phyloP scores from a whole-genome alignment of 306 rosid genomes.

The Malus fusca region DNA sequence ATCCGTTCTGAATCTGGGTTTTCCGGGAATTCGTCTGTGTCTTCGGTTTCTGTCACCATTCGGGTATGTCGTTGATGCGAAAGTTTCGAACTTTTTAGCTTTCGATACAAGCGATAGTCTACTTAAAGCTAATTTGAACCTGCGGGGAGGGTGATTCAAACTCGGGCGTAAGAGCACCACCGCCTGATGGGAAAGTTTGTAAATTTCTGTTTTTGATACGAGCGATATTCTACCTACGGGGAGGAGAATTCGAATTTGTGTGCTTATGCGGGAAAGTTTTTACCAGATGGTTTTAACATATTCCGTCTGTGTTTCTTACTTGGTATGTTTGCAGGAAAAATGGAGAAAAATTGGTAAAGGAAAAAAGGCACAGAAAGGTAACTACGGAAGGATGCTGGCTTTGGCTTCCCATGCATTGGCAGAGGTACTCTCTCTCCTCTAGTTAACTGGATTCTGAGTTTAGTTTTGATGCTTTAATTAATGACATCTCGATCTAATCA shows the following conservation, averaged over 20 bases:
- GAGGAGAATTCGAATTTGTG: background rate
- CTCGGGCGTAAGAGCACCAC: background rate
- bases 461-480: background rate
- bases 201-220: no score
- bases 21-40: slow-evolving; percentile 23
- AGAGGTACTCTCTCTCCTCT: slow-evolving; percentile 49
- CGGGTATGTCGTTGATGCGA: slow-evolving; percentile 24
- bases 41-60: slow-evolving; percentile 23
- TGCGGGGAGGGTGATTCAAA: background rate
- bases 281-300: slow-evolving; percentile 7
- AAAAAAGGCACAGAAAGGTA: slow-evolving; percentile 45
- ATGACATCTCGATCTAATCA: background rate
- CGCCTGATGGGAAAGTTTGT: no score
- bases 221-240: no score
- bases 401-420: slow-evolving; percentile 94
- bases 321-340: slow-evolving; percentile 45
- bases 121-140: background rate
- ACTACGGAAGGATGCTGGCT: slow-evolving; percentile 69
- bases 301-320: background rate
- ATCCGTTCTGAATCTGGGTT: slow-evolving; percentile 16
- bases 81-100: background rate
- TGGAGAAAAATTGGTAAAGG: slow-evolving; percentile 41
- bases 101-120: background rate
- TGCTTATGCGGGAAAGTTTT: background rate
- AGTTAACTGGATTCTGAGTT: background rate